Evolutionary conservation across 257 asterid species (phyloP).

Genomic region (Nicotiana knightiana): DNA sequence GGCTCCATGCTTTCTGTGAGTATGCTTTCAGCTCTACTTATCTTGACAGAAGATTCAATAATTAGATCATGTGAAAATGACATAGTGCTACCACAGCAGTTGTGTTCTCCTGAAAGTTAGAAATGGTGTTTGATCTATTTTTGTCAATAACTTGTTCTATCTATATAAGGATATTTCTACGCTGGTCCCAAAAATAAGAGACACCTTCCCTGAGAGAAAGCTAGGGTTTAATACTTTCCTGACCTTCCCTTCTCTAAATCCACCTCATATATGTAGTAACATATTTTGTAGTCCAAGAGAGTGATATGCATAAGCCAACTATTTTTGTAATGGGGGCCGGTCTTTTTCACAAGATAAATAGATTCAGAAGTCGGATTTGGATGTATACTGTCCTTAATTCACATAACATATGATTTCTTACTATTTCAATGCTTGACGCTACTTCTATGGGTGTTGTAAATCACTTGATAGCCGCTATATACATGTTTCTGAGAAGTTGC

Average conservation of each 20-base stretch:
- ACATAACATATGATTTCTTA: no score
- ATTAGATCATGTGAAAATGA: neutral
- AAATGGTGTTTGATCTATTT: neutral
- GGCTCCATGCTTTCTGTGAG: slow-evolving; percentile 63
- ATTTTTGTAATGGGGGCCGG: neutral
- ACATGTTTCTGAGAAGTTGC: neutral
- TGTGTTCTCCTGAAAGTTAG: neutral
- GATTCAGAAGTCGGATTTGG: no score
- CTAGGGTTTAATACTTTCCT: neutral
- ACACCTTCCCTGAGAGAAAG: neutral
- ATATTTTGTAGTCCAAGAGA: no score
- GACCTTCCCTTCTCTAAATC: neutral
- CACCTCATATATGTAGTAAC: neutral
- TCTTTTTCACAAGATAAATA: neutral
- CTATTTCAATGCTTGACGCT: no score
- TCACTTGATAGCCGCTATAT: neutral
- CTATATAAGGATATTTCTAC: neutral
- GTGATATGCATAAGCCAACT: neutral
- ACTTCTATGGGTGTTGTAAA: no score
- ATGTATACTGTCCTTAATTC: no score
- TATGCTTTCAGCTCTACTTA: slow-evolving; percentile 12
- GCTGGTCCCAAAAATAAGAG: neutral
- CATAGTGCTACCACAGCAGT: neutral
- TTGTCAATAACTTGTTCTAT: neutral
- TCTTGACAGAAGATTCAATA: neutral